Percentiles rank a stretch among this genome's conserved stretches.
Evolutionary conservation across 768 basidiomycete genomes (phyloP).

Genomic region (Boletus speciosus): DNA sequence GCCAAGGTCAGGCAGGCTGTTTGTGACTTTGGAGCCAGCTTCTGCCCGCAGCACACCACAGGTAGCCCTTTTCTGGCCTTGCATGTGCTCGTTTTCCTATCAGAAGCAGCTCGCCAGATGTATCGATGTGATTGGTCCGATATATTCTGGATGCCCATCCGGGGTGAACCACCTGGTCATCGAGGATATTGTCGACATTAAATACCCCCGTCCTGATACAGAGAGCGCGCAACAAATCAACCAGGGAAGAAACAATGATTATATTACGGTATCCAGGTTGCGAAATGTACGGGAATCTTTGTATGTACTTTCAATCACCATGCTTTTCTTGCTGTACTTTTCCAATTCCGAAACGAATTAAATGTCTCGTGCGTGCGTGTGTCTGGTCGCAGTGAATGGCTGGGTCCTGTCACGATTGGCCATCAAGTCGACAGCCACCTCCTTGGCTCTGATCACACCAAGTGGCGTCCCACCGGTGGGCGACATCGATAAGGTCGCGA

Average conservation of each 20-base stretch:
- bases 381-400: background rate
- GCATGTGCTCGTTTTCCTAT: no score
- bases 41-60: no score
- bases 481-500: slow-evolving; percentile 14
- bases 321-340: background rate
- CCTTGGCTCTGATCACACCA: slow-evolving; percentile 64
- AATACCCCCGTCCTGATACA: background rate
- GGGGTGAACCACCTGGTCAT: background rate
- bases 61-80: no score
- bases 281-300: slow-evolving; percentile 3
- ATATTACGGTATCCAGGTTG: slow-evolving; percentile 12
- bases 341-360: background rate
- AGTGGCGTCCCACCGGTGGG: slow-evolving; percentile 29
- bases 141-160: background rate
- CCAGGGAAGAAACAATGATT: background rate
- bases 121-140: background rate
- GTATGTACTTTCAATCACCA: background rate
- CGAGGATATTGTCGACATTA: background rate
- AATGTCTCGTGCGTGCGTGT: background rate
- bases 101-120: no score
- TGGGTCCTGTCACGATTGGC: background rate
- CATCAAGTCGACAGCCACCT: slow-evolving; percentile 48
- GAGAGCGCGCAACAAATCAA: background rate
- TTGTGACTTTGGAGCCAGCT: no score
- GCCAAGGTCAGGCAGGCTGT: no score